These are phyloP conservation scores for Rhizophora apiculata DNA, from an alignment of 345 rosid genomes.

Conservation along the genomic window DNA sequence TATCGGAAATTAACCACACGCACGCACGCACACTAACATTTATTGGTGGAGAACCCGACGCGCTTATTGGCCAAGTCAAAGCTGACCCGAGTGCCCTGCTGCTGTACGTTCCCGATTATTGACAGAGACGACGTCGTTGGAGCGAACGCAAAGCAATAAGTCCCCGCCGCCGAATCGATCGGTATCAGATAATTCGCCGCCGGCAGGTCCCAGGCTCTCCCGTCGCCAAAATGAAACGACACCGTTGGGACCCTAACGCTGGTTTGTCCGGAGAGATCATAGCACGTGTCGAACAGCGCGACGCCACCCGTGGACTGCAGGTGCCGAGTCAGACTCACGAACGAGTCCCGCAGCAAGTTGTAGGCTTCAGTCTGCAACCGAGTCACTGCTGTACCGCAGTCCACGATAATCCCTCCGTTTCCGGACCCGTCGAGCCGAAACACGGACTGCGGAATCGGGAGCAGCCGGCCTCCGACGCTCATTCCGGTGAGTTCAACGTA, in stretches of 20 bases:
- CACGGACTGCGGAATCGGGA: slow-evolving; percentile 50
- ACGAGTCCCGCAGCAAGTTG: slow-evolving; percentile 70
- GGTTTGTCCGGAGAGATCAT: slow-evolving; percentile 57
- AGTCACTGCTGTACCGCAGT: slow-evolving; percentile 90
- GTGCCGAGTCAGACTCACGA: slow-evolving; percentile 35
- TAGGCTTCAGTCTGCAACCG: slow-evolving; percentile 80
- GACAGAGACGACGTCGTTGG: slow-evolving; percentile 80
- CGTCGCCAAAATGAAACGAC: slow-evolving; percentile 60
- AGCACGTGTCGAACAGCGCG: slow-evolving; percentile 91
- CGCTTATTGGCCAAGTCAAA: slow-evolving; percentile 62
- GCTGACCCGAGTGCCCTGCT: slow-evolving; percentile 87
- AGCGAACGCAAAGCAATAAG: slow-evolving; percentile 92
- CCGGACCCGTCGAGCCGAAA: slow-evolving; percentile 70
- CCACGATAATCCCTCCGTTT: slow-evolving; percentile 74
- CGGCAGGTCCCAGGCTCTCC: slow-evolving; percentile 49
- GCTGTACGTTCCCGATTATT: slow-evolving; percentile 94
- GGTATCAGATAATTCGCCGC: slow-evolving; percentile 86
- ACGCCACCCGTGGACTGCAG: slow-evolving; percentile 42
- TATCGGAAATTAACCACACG: too few relatives aligned
- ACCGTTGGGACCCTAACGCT: slow-evolving; percentile 79
- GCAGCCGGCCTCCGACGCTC: slow-evolving; percentile 74
- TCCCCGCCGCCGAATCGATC: slow-evolving; percentile 49
- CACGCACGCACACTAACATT: slow-evolving; percentile 35
- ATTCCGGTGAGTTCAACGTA: slow-evolving; percentile 76
- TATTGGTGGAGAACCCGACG: slow-evolving; percentile 59